These are phyloP conservation scores for Heterotrichella gracilis DNA, from an alignment of 352 stramenopile species.

Conservation along the genomic window DNA sequence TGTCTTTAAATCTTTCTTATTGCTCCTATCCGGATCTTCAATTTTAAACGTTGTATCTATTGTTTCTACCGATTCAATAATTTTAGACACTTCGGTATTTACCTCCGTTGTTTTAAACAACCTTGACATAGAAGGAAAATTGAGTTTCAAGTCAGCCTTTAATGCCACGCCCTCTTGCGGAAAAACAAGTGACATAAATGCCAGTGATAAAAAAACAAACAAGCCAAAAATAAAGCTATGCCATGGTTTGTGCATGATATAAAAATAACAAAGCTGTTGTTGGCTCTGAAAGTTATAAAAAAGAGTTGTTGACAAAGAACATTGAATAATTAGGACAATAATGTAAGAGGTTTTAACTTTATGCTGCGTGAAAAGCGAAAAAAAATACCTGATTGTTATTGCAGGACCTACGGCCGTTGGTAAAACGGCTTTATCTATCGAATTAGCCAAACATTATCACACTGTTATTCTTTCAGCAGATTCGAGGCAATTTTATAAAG, in stretches of 20 bases:
- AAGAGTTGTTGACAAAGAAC: background rate
- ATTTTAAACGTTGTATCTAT: background rate
- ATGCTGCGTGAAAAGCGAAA: background rate
- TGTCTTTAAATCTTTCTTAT: no score
- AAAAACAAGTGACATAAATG: background rate
- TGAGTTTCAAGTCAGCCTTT: no score
- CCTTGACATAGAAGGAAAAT: no score
- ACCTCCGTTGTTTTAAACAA: background rate
- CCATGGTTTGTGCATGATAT: background rate
- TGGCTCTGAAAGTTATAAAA: background rate
- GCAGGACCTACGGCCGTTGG: background rate
- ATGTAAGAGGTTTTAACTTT: background rate
- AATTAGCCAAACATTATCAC: background rate
- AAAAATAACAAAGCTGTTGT: background rate
- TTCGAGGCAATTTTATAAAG: slow-evolving; percentile 8
- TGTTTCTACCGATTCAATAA: background rate
- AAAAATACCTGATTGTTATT: background rate
- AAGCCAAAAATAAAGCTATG: background rate
- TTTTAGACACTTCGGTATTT: background rate
- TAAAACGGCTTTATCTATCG: background rate
- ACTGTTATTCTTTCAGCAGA: background rate
- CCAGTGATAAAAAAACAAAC: background rate
- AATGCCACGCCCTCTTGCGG: background rate
- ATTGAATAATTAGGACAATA: background rate
- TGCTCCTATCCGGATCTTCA: no score